Conservation (phyloP, 164 flowering plant species). For the Kalanchoe fedtschenkoi region DNA sequence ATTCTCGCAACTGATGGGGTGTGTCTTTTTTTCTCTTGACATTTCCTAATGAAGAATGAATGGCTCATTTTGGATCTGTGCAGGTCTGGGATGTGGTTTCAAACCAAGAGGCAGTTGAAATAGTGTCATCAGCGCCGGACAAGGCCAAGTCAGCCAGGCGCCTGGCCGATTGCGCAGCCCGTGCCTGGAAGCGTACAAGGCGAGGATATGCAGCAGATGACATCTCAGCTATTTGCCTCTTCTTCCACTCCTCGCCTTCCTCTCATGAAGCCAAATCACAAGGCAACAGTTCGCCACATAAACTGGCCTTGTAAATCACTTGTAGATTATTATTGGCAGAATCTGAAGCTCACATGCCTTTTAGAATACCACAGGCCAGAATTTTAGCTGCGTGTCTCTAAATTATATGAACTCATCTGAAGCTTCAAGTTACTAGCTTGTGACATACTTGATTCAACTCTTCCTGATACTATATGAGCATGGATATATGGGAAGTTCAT, state of each 20-base stretch:
- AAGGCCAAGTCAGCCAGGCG: conserved; percentile 60
- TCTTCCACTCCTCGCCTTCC: conserved; percentile 36
- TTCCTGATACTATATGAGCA: no score
- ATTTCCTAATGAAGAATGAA: neutral
- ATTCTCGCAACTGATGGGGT: conserved; percentile 94
- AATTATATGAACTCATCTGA: no score
- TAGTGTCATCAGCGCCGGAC: conserved; percentile 55
- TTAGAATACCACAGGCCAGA: no score
- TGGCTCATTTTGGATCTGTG: neutral
- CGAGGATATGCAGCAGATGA: conserved; percentile 68
- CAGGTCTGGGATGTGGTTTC: conserved; percentile 96
- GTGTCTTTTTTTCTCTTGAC: conserved; percentile 9
- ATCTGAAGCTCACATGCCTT: no score
- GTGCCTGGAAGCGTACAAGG: conserved; percentile 73
- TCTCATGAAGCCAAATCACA: neutral
- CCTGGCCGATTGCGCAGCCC: conserved; percentile 54
- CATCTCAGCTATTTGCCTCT: conserved; percentile 86
- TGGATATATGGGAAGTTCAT: no score
- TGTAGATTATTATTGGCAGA: no score
- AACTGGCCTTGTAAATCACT: no score
- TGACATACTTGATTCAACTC: no score
- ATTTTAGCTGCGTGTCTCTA: no score
- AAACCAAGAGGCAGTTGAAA: conserved; percentile 81
- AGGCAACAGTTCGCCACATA: no score
- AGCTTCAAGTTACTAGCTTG: no score